Percentiles rank a stretch among this genome's conserved stretches.
Evolutionary conservation across 1,284 basidiomycete species (phyloP).

Genomic region (Rhodotorula sp.): DNA sequence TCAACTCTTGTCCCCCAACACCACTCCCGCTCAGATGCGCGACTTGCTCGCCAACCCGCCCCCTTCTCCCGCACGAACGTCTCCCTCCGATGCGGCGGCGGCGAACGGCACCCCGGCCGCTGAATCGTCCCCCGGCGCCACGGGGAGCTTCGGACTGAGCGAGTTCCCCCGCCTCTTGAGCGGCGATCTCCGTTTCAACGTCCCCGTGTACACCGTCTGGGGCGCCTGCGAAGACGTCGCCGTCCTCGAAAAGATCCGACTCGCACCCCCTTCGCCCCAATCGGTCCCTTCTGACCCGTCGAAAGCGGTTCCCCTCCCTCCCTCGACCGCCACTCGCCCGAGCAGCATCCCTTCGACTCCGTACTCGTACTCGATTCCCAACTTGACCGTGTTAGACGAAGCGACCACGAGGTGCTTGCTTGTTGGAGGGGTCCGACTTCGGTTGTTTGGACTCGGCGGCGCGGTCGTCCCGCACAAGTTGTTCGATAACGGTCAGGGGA

Average conservation of each 20-base stretch:
- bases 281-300: slow-evolving; percentile 31
- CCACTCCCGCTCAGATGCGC: slow-evolving; percentile 37
- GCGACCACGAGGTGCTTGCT: slow-evolving; percentile 87
- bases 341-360: slow-evolving; percentile 10
- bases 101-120: too few species aligned
- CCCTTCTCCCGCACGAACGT: slow-evolving; percentile 51
- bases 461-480: slow-evolving; percentile 95
- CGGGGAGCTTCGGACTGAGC: slow-evolving; percentile 60
- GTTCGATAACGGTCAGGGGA: slow-evolving; percentile 94
- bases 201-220: slow-evolving; percentile 96
- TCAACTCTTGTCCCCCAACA: slow-evolving; percentile 57
- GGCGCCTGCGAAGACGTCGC: slow-evolving; percentile 96
- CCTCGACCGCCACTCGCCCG: slow-evolving; percentile 12
- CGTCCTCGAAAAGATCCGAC: slow-evolving; percentile 59
- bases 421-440: slow-evolving; percentile 87
- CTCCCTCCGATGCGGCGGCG: slow-evolving; percentile 53
- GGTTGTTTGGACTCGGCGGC: slow-evolving; percentile 91
- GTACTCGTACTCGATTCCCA: slow-evolving; percentile 55
- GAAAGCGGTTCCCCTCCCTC: slow-evolving; percentile 6
- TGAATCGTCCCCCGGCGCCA: too few species aligned
- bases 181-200: slow-evolving; percentile 73
- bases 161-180: slow-evolving; percentile 90
- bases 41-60: slow-evolving; percentile 47
- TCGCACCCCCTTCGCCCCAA: slow-evolving; percentile 41
- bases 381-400: slow-evolving; percentile 89